phyloP scores from a whole-genome alignment of 805 yeast genomes.

The Danielia reshetovae region DNA sequence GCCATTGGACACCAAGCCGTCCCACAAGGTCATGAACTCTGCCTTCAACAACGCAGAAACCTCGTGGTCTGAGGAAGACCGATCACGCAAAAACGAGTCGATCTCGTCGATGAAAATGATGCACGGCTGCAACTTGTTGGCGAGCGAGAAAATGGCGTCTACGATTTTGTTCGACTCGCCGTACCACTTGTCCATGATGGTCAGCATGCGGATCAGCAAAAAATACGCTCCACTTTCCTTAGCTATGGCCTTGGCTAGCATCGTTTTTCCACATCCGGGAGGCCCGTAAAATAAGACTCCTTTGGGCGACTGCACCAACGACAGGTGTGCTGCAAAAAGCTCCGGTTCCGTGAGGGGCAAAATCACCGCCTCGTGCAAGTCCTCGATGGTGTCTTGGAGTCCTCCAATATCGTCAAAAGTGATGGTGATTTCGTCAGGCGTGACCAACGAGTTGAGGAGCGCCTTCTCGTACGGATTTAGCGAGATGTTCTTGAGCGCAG shows the following conservation, averaged over 20 bases:
- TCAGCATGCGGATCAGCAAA: conserved; percentile 86
- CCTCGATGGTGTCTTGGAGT: conserved; percentile 74
- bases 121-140: conserved; percentile 87
- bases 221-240: conserved; percentile 89
- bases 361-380: conserved; percentile 81
- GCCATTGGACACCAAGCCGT: conserved; percentile 77
- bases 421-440: conserved; percentile 78
- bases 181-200: conserved; percentile 95
- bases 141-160: conserved; percentile 88
- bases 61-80: conserved; percentile 84
- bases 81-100: conserved; percentile 86
- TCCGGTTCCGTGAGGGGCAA: conserved; percentile 78
- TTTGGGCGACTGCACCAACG: conserved; percentile 81
- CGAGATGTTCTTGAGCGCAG: conserved; percentile 48
- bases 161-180: conserved; percentile 94
- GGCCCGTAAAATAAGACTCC: conserved; percentile 94
- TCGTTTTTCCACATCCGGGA: conserved; percentile 97
- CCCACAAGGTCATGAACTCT: conserved; percentile 98
- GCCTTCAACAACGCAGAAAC: conserved; percentile 93
- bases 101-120: conserved; percentile 95
- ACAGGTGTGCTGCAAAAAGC: conserved; percentile 63
- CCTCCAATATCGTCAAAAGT: conserved; percentile 88
- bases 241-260: conserved; percentile 95
- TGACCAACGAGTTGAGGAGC: conserved; percentile 73
- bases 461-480: conserved; percentile 73